These are phyloP conservation scores for Hibiscus syriacus DNA, from an alignment of 345 rosid species.

Conservation along the genomic window DNA sequence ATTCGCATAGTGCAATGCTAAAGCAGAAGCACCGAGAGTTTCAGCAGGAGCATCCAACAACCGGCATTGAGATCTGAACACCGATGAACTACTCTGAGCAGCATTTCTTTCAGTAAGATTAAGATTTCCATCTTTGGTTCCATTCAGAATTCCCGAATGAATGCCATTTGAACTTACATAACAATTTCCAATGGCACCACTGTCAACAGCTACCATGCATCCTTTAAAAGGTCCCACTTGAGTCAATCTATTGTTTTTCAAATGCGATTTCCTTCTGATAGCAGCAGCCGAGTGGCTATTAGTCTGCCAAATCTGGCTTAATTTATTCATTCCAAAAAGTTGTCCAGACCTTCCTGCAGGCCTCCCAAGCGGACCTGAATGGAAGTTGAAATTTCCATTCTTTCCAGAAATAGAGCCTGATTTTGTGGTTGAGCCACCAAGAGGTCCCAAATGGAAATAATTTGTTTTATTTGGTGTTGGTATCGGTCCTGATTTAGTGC, in stretches of 20 bases:
- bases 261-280: slow-evolving; percentile 38
- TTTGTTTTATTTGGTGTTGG: slow-evolving; percentile 35
- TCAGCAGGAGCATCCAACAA: slow-evolving; percentile 61
- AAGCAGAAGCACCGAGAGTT: slow-evolving; percentile 84
- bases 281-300: slow-evolving; percentile 31
- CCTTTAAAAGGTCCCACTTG: slow-evolving; percentile 92
- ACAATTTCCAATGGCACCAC: slow-evolving; percentile 34
- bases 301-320: slow-evolving; percentile 47
- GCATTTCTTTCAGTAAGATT: slow-evolving; percentile 14
- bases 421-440: slow-evolving; percentile 38
- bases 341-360: slow-evolving; percentile 53
- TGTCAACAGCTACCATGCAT: slow-evolving; percentile 40
- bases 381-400: slow-evolving; percentile 33
- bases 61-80: slow-evolving; percentile 29
- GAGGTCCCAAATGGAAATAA: slow-evolving; percentile 81
- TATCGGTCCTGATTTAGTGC: slow-evolving; percentile 38
- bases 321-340: slow-evolving; percentile 33
- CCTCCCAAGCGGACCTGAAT: slow-evolving; percentile 61
- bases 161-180: slow-evolving; percentile 20
- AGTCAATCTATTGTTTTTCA: slow-evolving; percentile 45
- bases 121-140: slow-evolving; percentile 29
- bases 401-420: slow-evolving; percentile 38
- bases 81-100: slow-evolving; percentile 20
- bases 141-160: slow-evolving; percentile 25
- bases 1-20: slow-evolving; percentile 90